These are phyloP conservation scores for Senna tora DNA, from an alignment of 306 rosid species.

Conservation along the genomic window DNA sequence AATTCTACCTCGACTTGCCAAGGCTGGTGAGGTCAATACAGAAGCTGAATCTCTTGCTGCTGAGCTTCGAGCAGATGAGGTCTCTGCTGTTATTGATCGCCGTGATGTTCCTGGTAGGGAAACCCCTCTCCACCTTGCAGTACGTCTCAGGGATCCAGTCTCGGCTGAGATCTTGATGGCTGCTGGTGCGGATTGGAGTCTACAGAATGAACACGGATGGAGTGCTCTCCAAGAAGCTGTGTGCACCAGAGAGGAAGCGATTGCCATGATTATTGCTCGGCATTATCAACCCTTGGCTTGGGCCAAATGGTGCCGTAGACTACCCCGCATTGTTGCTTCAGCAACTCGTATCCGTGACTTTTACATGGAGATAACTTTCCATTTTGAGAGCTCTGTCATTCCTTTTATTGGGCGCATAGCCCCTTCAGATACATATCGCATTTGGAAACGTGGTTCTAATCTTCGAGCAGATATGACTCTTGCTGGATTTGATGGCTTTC, in stretches of 20 bases:
- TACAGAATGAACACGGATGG: constrained; percentile 97
- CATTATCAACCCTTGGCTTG: constrained; percentile 94
- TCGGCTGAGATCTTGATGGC: constrained; percentile 96
- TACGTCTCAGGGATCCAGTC: constrained; percentile 75
- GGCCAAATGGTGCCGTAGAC: constrained; percentile 99
- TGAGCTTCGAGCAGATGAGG: constrained; percentile 78
- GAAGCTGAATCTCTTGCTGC: constrained; percentile 87
- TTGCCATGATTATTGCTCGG: constrained; percentile 90
- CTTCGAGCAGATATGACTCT: constrained; percentile 99
- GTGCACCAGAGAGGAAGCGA: constrained; percentile 87
- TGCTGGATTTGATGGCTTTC: constrained; percentile 98
- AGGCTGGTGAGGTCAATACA: constrained; percentile 78
- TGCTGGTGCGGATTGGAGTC: constrained; percentile 98
- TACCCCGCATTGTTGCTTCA: constrained; percentile 93
- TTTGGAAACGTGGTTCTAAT: constrained; percentile 99
- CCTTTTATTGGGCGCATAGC: constrained; percentile 97
- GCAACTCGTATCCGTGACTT: constrained; percentile 92
- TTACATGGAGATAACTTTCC: constrained; percentile 98
- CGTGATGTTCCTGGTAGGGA: constrained; percentile 98
- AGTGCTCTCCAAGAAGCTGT: constrained; percentile 99
- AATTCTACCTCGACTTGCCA: constrained; percentile 74
- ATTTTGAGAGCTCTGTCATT: constrained; percentile 97
- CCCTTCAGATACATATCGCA: constrained; percentile 96
- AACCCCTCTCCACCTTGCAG: constrained; percentile 98
- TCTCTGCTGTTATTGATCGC: constrained; percentile 72